Base-by-base conservation (phyloP, 2,329 filamentous ascomycete species). In the Diplodia sapinea region DNA sequence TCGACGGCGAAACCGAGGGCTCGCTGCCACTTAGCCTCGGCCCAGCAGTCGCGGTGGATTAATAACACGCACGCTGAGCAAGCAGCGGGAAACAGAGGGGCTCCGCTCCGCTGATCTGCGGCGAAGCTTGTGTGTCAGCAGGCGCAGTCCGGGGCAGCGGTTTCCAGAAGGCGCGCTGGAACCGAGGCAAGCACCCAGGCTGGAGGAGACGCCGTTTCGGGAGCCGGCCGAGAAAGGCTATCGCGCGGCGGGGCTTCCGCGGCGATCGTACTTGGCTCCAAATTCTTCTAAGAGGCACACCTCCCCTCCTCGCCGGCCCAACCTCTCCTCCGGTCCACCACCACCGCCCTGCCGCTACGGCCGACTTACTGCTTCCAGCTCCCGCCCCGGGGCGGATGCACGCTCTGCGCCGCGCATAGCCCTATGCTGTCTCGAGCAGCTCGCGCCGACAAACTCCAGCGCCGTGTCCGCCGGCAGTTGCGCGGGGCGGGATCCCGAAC, bases 401-500 rank as follows among this genome's bases (percentile, higher is more conserved):
- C 29, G 38, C 56, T 12, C 40, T 1, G 7, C 23, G 9, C 33
- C 15, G 36, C 33, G 55, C 55, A 36, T 36, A 36, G 20, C 36
- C 47, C 59, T 63, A 63, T 36, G 29, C 59, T 63, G 43, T n/a
- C 43, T 51, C 59, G n/a, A 63, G 59, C 59, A 63, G 31, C 17
- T 51, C 59, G 59, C 59, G 17, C 59, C 59, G 59, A 63, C 59
- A 63, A 51, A 63, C 59, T 63, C 51, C 59, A 63, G 59, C 59
- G 59, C 59, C 43, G 47, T 61, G 40, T 38, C 55, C 55, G 36
- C 12, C 36, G 3, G n/a, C 56, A 23, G 54, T 40, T 36, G 20
- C 23, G 11, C 57, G 57, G 57, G 9, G 57, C 40, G 57, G 57
- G 13, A 43, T 4, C 40, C 40, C 8, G 31, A 61, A 49, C 7